Evolutionary conservation across 1,284 basidiomycete genomes (phyloP).

Genomic region (Cryptococcus amylolentus): DNA sequence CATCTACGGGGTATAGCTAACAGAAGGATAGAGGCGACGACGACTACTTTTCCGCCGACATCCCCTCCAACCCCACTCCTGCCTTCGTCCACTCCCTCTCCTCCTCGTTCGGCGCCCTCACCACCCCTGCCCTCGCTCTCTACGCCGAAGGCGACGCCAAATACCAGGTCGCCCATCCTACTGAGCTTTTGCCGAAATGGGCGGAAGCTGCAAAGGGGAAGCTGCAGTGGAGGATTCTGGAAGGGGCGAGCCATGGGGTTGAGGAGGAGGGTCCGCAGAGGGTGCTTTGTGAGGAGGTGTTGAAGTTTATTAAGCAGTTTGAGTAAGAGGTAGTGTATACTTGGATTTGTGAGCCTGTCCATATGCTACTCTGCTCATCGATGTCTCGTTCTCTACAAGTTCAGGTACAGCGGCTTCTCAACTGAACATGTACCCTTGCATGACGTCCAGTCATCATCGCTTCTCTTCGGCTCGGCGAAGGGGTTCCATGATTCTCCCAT

Average conservation of each 20-base stretch:
- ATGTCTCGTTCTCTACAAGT: no score
- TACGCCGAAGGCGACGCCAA: conserved; percentile 45
- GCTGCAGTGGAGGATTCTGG: conserved; percentile 26
- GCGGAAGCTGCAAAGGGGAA: conserved; percentile 20
- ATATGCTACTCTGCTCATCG: neutral
- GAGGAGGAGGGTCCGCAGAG: conserved; percentile 27
- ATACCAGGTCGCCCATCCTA: conserved; percentile 20
- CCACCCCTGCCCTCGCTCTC: conserved; percentile 37
- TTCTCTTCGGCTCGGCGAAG: no score
- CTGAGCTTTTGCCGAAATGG: conserved; percentile 31
- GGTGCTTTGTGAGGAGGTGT: conserved; percentile 26
- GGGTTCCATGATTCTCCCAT: no score
- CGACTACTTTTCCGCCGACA: conserved; percentile 48
- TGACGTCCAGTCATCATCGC: no score
- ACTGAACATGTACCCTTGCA: no score
- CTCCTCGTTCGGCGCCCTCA: conserved; percentile 40
- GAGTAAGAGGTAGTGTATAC: neutral
- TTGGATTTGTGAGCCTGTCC: neutral
- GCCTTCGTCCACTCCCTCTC: conserved; percentile 39
- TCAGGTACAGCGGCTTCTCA: no score
- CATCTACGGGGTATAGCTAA: neutral
- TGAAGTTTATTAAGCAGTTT: conserved; percentile 27
- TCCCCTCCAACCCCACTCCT: conserved; percentile 24
- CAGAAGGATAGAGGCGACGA: conserved; percentile 43
- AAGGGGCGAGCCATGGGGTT: conserved; percentile 43